These are phyloP conservation scores for Niveomyces coronatus DNA, from an alignment of 2,329 filamentous ascomycete genomes.

Conservation along the genomic window DNA sequence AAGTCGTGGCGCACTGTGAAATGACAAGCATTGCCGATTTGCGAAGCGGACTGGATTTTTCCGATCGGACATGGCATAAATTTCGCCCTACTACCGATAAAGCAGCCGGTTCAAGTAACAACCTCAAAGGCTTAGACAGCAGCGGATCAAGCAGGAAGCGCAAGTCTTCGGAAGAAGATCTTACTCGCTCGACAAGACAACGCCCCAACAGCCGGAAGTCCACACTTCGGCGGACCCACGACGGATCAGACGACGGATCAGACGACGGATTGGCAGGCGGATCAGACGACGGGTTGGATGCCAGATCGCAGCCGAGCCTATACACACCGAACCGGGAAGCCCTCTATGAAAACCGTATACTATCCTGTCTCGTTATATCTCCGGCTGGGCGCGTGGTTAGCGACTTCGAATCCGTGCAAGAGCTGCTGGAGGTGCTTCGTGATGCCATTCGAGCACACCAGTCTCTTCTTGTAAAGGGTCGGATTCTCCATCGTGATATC, in stretches of 20 bases:
- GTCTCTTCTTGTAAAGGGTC: conserved; percentile 21
- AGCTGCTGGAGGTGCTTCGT: conserved; percentile 23
- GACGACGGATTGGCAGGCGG: conserved; percentile 1
- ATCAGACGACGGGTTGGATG: not conserved
- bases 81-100: not conserved
- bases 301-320: conserved; percentile 8
- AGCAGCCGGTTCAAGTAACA: not conserved
- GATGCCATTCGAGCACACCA: conserved; percentile 26
- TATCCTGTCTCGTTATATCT: conserved; percentile 8
- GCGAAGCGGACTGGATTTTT: not conserved
- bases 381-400: conserved; percentile 12
- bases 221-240: not conserved
- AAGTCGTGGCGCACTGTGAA: not conserved
- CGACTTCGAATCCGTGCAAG: conserved; percentile 17
- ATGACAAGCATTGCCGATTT: not conserved
- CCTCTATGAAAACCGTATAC: conserved; percentile 10
- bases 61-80: not conserved
- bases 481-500: conserved; percentile 27
- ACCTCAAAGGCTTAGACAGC: not conserved
- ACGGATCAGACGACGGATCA: conserved; percentile 1
- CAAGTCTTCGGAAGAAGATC: conserved; percentile 8
- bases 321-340: conserved; percentile 8
- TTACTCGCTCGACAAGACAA: conserved; percentile 9
- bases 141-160: conserved; percentile 3
- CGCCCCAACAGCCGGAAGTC: conserved; percentile 9